Evolutionary conservation across 805 yeast species (phyloP).

Genomic region (Soucietia sequanensis): DNA sequence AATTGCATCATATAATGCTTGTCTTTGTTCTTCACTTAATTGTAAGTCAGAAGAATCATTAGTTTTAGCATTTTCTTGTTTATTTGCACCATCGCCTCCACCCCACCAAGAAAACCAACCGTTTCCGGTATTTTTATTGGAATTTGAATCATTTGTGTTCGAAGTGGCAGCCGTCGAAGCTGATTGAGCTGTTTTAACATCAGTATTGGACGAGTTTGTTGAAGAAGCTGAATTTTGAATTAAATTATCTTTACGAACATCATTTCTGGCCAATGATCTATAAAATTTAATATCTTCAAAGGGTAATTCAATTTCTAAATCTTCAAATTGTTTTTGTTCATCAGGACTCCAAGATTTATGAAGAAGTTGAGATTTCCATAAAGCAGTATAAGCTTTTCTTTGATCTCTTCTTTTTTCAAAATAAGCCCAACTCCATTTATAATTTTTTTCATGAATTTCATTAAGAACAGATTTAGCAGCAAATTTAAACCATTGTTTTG

Average conservation of each 20-base stretch:
- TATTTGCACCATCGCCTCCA: conserved; percentile 40
- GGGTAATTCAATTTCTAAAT: conserved; percentile 57
- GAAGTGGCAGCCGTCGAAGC: conserved; percentile 14
- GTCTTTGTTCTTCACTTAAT: conserved; percentile 80
- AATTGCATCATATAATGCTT: conserved; percentile 89
- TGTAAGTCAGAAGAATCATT: conserved; percentile 31
- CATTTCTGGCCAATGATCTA: conserved; percentile 72
- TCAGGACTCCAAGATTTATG: conserved; percentile 23
- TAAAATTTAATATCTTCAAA: conserved; percentile 85
- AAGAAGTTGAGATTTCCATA: conserved; percentile 66
- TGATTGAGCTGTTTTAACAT: too few species aligned
- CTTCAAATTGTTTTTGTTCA: conserved; percentile 40
- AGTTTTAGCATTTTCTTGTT: conserved; percentile 7
- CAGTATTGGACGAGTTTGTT: conserved; percentile 5
- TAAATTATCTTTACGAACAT: conserved; percentile 56
- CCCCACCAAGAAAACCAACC: conserved; percentile 80
- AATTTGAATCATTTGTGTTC: conserved; percentile 7
- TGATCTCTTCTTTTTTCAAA: conserved; percentile 70
- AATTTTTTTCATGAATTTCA: conserved; percentile 79
- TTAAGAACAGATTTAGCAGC: conserved; percentile 72
- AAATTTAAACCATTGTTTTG: conserved; percentile 78
- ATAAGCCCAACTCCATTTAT: conserved; percentile 87
- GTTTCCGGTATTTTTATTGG: conserved; percentile 13
- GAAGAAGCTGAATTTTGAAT: conserved; percentile 3
- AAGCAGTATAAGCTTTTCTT: conserved; percentile 59